Evolutionary conservation across 257 asterid genomes (phyloP), one percentile per base, ranked within the genome.

Genomic region (Capsicum baccatum): DNA sequence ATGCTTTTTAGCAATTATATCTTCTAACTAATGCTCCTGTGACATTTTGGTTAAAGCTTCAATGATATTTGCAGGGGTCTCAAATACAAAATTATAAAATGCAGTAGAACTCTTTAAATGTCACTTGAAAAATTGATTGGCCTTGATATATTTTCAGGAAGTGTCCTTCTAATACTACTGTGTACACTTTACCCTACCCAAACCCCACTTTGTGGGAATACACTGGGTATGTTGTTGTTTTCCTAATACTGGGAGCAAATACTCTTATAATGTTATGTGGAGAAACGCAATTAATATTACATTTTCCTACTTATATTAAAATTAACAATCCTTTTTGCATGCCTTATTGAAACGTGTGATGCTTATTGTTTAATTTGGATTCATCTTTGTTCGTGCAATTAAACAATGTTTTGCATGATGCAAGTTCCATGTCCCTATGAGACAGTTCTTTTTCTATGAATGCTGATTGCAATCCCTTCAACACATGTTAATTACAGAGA

Each of bases 21-120:
- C n/a, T 35, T 54, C 33, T 14, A 33, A 54, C 33, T 78, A 42
- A 35, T 52, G 50, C 9, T 76, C 59, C 48, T 26, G 48, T 76
- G 15, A 54, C 1, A 26, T 76, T 76, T 33, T 76, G 42, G 59
- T 54, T 33, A 33, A 78, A 8, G 15, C 66, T 26, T 52, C 64
- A 52, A 74, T 52, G 62, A 74, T 70, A 74, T 52, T 47, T 74
- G 62, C 39, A 74, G 81, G 62, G 81, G 21, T 74, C 47, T 74
- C 37, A 47, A 48, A 71, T 58, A 71, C 39, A 47, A 70, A 69
- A n/a, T 42, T 13, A n/a, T 47, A 47, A 47, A 70, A 58, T 16
- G 79, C 54, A 70, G 60, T n/a, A 74, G 21, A 74, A 6, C 80
- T 74, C 80, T 21, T 19, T 33, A 78, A 54, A 78, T 78, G 33